Conservation (phyloP, 495 filamentous ascomycete genomes). For the Aspergillus indologenus region DNA sequence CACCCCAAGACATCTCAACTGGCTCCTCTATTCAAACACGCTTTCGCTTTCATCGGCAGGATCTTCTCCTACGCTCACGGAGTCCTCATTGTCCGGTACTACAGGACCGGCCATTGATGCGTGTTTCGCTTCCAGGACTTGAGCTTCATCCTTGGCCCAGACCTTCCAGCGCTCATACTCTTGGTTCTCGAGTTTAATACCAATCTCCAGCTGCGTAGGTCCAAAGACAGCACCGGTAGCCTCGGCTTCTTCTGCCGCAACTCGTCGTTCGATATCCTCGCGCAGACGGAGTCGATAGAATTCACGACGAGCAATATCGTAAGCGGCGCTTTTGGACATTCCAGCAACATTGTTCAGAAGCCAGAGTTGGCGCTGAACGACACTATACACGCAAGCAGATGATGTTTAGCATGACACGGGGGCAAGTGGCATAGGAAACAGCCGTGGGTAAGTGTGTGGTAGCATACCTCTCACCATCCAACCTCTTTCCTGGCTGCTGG, state of each 20-base stretch:
- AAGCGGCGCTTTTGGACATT: constrained; percentile 65
- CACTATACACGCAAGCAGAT: constrained; percentile 50
- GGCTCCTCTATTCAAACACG: too few species aligned
- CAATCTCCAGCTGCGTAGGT: constrained; percentile 65
- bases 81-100: constrained; percentile 17
- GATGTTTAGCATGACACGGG: constrained; percentile 19
- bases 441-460: not conserved
- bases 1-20: too few species aligned
- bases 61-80: too few species aligned
- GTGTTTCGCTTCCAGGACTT: constrained; percentile 27
- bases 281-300: constrained; percentile 81
- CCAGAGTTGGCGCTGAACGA: constrained; percentile 88
- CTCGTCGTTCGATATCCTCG: constrained; percentile 77
- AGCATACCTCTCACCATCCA: constrained; percentile 82
- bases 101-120: constrained; percentile 36
- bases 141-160: constrained; percentile 64
- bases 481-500: constrained; percentile 68
- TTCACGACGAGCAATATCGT: constrained; percentile 83
- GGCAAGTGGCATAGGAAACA: not conserved
- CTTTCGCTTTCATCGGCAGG: too few species aligned
- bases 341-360: constrained; percentile 64
- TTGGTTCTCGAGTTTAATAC: constrained; percentile 78
- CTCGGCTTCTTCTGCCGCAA: constrained; percentile 85
- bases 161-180: constrained; percentile 76
- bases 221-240: constrained; percentile 84